These are phyloP conservation scores for Auricularia sp. DNA, from an alignment of 768 basidiomycete genomes.

Conservation along the genomic window DNA sequence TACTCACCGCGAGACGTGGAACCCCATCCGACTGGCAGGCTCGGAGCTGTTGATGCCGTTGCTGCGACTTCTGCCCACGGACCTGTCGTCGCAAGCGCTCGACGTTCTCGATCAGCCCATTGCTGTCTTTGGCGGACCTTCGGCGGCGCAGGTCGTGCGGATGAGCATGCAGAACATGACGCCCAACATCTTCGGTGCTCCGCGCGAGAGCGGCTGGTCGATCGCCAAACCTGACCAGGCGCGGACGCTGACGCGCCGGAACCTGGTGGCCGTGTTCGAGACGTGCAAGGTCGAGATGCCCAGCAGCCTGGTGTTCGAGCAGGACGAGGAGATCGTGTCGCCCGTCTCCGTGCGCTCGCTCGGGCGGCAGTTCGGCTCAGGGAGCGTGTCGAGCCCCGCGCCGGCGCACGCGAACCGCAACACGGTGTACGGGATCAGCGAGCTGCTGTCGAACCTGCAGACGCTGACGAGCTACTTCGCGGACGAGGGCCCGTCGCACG, in stretches of 20 bases:
- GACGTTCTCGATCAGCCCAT: conserved; percentile 92
- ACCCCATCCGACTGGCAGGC: conserved; percentile 61
- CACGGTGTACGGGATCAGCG: conserved; percentile 2
- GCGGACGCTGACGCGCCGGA: conserved; percentile 57
- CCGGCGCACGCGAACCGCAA: not conserved
- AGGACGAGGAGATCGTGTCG: not conserved
- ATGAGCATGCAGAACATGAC: conserved; percentile 69
- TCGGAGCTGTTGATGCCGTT: conserved; percentile 88
- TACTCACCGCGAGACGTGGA: conserved; percentile 72
- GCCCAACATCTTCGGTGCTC: conserved; percentile 61
- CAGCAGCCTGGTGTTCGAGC: not conserved
- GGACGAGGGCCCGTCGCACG: conserved; percentile 2
- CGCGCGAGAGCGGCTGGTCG: conserved; percentile 80
- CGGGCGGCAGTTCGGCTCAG: not conserved
- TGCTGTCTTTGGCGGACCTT: conserved; percentile 62
- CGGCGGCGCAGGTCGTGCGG: conserved; percentile 77
- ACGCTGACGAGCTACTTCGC: conserved; percentile 1
- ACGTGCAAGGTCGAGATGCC: conserved; percentile 54
- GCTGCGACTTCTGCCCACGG: conserved; percentile 77
- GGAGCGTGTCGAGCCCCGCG: not conserved
- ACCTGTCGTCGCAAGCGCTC: conserved; percentile 73
- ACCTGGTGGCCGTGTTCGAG: conserved; percentile 78
- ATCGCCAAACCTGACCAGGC: conserved; percentile 57
- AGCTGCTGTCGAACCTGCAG: not conserved
- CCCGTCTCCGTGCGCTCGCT: not conserved